phyloP scores from a whole-genome alignment of 129 eudicot species.

The Flaveria ramosissima region DNA sequence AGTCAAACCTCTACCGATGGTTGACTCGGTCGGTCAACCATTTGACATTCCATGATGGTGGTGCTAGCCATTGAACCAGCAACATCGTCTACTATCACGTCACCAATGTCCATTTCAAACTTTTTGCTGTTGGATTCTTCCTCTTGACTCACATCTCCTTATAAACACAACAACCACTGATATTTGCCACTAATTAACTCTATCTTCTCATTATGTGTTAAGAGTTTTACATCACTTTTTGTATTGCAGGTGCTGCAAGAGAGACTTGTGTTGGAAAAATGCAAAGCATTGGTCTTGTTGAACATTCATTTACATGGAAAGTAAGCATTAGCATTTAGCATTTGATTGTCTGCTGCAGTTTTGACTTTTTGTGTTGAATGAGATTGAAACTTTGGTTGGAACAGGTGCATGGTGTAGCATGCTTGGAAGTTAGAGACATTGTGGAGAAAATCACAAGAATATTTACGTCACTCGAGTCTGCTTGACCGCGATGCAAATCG shows the following conservation, averaged over 20 bases:
- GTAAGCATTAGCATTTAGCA: conserved; percentile 26
- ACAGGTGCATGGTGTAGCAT: conserved; percentile 41
- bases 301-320: not conserved
- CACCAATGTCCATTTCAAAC: not conserved
- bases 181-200: not conserved
- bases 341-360: too few species aligned
- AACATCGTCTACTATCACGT: not conserved
- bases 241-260: too few species aligned
- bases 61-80: too few species aligned
- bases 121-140: not conserved
- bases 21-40: not conserved
- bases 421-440: conserved; percentile 30
- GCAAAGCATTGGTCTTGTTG: not conserved
- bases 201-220: too few species aligned
- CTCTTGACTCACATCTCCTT: not conserved
- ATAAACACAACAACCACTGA: not conserved
- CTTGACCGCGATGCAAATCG: conserved; percentile 40
- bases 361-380: not conserved
- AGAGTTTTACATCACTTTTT: too few species aligned
- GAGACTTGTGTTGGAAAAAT: not conserved
- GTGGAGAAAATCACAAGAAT: conserved; percentile 29
- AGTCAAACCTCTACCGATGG: not conserved
- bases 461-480: conserved; percentile 36
- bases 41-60: not conserved
- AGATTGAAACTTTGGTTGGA: not conserved